Percentiles rank a stretch among this genome's conserved stretches.
Conservation (phyloP, 75 land plant genomes). For the Gnetum montanum region DNA sequence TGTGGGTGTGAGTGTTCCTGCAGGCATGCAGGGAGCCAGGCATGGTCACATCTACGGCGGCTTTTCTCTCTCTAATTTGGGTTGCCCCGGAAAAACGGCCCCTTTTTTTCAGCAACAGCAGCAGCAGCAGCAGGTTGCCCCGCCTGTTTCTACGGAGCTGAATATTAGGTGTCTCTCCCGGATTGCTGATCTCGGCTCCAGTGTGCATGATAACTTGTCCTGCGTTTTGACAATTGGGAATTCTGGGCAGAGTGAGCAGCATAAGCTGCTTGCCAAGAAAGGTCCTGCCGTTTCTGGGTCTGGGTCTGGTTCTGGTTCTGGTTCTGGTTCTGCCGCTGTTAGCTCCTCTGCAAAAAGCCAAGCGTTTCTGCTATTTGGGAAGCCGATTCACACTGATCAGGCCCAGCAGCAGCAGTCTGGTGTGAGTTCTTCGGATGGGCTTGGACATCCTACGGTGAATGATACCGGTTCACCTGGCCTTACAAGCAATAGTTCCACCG, state of each 20-base stretch:
- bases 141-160: constrained; percentile 14
- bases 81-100: constrained; percentile 14
- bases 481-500: constrained; percentile 10
- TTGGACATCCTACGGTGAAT: constrained; percentile 6
- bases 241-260: constrained; percentile 7
- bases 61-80: constrained; percentile 22
- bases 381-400: constrained; percentile 26
- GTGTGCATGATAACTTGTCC: constrained; percentile 7
- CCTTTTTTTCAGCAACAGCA: too few species aligned
- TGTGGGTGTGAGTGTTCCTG: constrained; percentile 76
- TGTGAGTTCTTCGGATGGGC: constrained; percentile 39
- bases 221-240: constrained; percentile 10
- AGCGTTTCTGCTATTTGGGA: constrained; percentile 42
- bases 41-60: constrained; percentile 72
- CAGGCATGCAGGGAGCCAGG: constrained; percentile 99
- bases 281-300: too few species aligned
- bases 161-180: constrained; percentile 8
- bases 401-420: constrained; percentile 22
- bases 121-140: constrained; percentile 6
- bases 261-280: constrained; percentile 6
- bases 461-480: constrained; percentile 8
- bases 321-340: too few species aligned
- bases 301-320: too few species aligned
- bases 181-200: constrained; percentile 6
- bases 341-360: constrained; percentile 14